These are phyloP conservation scores for Calonectria honghensis DNA, from an alignment of 2,329 filamentous ascomycete species.

Conservation along the genomic window DNA sequence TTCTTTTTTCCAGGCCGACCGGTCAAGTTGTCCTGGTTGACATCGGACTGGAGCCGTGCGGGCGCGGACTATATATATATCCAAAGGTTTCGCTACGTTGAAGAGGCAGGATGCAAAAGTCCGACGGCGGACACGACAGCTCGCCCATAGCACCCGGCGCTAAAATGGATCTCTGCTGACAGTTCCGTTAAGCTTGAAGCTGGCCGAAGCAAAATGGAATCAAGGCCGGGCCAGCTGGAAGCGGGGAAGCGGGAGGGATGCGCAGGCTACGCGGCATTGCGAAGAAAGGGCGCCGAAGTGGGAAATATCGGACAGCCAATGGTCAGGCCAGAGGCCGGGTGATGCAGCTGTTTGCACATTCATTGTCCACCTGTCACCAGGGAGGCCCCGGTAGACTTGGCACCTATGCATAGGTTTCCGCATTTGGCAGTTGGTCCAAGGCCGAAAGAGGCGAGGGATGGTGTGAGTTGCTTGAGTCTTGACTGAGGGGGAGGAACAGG, in stretches of 20 bases:
- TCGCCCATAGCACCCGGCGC: conserved; percentile 8
- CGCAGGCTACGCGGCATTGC: not conserved
- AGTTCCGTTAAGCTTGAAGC: conserved; percentile 3
- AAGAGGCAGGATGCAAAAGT: not conserved
- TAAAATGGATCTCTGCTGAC: conserved; percentile 15
- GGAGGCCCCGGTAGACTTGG: conserved; percentile 8
- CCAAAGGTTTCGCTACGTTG: not conserved
- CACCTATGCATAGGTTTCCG: conserved; percentile 12
- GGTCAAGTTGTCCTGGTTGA: not conserved
- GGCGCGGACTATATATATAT: not conserved
- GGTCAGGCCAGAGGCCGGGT: not conserved
- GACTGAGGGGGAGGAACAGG: not conserved
- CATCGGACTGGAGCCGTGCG: not conserved
- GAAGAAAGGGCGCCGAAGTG: not conserved
- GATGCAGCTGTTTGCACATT: conserved; percentile 17
- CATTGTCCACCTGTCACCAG: conserved; percentile 6
- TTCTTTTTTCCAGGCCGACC: not conserved
- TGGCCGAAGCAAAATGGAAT: not conserved
- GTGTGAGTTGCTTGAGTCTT: not conserved
- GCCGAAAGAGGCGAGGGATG: not conserved
- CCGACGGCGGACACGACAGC: not conserved
- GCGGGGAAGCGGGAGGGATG: conserved; percentile 15
- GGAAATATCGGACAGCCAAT: conserved; percentile 11
- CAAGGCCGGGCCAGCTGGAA: not conserved
- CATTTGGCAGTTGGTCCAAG: conserved; percentile 11